Evolutionary conservation across 805 yeast genomes (phyloP).

Genomic region (Metschnikowia colocasiae): DNA sequence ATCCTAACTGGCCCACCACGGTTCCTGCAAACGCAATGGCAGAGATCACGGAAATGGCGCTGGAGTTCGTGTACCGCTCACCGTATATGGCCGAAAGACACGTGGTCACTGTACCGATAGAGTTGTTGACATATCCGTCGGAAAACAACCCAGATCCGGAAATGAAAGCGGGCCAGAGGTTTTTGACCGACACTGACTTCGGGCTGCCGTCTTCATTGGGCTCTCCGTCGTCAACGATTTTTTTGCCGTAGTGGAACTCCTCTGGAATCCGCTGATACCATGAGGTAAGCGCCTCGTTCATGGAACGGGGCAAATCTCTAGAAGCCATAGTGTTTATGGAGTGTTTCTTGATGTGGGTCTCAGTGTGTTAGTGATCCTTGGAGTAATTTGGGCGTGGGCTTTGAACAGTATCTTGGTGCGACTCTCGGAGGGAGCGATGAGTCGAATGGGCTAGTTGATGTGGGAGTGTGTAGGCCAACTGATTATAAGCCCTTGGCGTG

Average conservation of each 20-base stretch:
- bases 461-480: too few species aligned
- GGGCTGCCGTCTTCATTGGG: slow-evolving; percentile 14
- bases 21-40: slow-evolving; percentile 92
- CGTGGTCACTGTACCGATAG: slow-evolving; percentile 73
- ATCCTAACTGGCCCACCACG: slow-evolving; percentile 76
- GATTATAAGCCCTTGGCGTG: too few species aligned
- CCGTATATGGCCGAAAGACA: slow-evolving; percentile 69
- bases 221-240: slow-evolving; percentile 10
- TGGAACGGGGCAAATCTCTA: slow-evolving; percentile 19
- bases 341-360: too few species aligned
- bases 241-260: slow-evolving; percentile 11
- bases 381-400: too few species aligned
- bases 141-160: slow-evolving; percentile 93
- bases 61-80: slow-evolving; percentile 52
- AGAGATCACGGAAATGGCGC: slow-evolving; percentile 74
- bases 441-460: too few species aligned
- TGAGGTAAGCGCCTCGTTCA: slow-evolving; percentile 12
- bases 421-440: too few species aligned
- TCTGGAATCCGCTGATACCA: slow-evolving; percentile 15
- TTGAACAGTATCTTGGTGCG: too few species aligned
- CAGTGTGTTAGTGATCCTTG: too few species aligned
- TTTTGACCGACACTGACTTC: slow-evolving; percentile 21
- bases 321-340: slow-evolving; percentile 14
- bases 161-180: slow-evolving; percentile 29
- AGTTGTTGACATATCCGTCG: slow-evolving; percentile 89